Conservation (phyloP, 805 yeast species). For the Spathaspora gorwiae region DNA sequence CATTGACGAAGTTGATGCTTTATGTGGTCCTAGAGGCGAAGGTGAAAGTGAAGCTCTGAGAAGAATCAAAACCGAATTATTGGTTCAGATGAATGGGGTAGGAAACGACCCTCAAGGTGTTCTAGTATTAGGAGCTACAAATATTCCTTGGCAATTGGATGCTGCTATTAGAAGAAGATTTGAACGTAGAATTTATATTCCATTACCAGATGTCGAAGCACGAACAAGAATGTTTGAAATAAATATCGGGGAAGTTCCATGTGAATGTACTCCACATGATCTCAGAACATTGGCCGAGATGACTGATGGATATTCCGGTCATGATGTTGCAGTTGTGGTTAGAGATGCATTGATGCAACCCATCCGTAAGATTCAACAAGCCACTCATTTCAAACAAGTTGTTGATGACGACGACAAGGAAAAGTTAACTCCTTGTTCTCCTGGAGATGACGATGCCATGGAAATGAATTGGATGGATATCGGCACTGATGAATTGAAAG, state of each 20-base stretch:
- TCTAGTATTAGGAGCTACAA: constrained; percentile 92
- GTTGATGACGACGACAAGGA: constrained; percentile 35
- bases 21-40: constrained; percentile 97
- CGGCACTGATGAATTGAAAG: constrained; percentile 81
- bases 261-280: constrained; percentile 69
- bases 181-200: constrained; percentile 90
- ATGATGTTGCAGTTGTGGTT: constrained; percentile 93
- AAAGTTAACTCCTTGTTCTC: constrained; percentile 88
- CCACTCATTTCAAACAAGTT: constrained; percentile 85
- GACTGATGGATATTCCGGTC: constrained; percentile 98
- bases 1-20: constrained; percentile 96
- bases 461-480: constrained; percentile 95
- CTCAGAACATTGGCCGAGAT: constrained; percentile 76
- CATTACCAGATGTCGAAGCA: constrained; percentile 92
- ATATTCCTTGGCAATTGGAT: constrained; percentile 98
- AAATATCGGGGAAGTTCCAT: constrained; percentile 87
- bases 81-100: constrained; percentile 98
- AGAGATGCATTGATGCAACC: constrained; percentile 98
- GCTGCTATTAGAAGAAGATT: constrained; percentile 96
- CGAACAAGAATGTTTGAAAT: constrained; percentile 90
- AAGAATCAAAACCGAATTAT: constrained; percentile 89
- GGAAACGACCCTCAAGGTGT: constrained; percentile 94
- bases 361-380: constrained; percentile 87
- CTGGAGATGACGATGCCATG: constrained; percentile 82
- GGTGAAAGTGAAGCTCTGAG: constrained; percentile 96